These are phyloP conservation scores for Alnus glutinosa DNA, from an alignment of 306 rosid species.

Conservation along the genomic window DNA sequence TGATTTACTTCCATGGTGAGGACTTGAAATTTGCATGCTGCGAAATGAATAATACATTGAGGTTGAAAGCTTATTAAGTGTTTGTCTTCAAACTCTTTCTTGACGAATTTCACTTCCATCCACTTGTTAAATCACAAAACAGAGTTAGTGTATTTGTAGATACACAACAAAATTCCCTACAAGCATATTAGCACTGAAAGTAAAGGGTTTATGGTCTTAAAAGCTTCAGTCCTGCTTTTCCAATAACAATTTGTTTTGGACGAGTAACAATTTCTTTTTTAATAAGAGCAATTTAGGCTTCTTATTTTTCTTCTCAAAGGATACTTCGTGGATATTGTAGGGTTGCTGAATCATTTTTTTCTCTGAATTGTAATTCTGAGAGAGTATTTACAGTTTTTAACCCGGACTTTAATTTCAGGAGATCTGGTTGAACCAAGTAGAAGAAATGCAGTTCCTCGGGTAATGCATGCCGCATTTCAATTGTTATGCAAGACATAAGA, in stretches of 20 bases:
- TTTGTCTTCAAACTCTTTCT: background rate
- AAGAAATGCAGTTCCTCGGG: background rate
- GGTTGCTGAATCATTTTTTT: background rate
- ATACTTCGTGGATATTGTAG: background rate
- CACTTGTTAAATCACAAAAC: background rate
- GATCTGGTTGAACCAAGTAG: conserved; percentile 7
- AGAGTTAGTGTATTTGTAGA: too few relatives aligned
- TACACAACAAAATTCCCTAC: background rate
- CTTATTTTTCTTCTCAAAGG: background rate
- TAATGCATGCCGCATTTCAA: background rate
- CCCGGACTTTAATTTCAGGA: background rate
- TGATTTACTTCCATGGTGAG: background rate
- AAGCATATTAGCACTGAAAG: background rate
- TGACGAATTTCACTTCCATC: background rate
- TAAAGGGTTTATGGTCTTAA: background rate
- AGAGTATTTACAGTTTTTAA: background rate
- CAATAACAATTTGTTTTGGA: background rate
- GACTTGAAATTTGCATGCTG: background rate
- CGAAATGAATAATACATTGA: background rate
- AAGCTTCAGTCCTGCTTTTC: background rate
- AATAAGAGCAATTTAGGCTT: background rate
- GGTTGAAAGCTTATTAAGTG: background rate
- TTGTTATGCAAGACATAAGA: background rate
- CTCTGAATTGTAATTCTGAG: background rate
- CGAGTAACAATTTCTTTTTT: background rate